Percentiles rank a stretch among this genome's conserved stretches.
phyloP scores from a whole-genome alignment of 2,329 filamentous ascomycete genomes.

The Penicillium sclerotiorum region DNA sequence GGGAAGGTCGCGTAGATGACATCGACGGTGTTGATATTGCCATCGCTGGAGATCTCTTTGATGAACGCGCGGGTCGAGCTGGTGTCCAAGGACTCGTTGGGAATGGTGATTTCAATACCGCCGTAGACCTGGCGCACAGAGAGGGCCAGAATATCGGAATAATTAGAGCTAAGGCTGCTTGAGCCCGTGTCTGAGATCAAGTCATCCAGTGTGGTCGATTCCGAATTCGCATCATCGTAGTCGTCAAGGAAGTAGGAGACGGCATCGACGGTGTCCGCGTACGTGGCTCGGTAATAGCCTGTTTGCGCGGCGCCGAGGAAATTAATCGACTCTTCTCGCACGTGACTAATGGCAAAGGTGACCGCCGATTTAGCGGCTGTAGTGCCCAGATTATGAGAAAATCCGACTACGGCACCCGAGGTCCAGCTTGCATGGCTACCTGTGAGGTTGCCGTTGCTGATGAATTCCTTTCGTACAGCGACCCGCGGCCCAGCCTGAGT shows the following conservation, averaged over 20 bases:
- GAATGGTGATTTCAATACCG: constrained; percentile 41
- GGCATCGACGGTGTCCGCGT: constrained; percentile 30
- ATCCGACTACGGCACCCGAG: constrained; percentile 33
- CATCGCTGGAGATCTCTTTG: constrained; percentile 46
- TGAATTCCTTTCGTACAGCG: constrained; percentile 33
- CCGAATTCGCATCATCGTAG: constrained; percentile 34
- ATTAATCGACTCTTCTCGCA: constrained; percentile 39
- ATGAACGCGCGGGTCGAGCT: constrained; percentile 34
- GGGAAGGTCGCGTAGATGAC: constrained; percentile 45
- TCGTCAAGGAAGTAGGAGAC: constrained; percentile 42
- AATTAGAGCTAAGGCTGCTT: constrained; percentile 33
- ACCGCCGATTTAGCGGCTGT: constrained; percentile 28
- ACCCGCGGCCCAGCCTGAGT: constrained; percentile 28
- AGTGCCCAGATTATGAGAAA: constrained; percentile 40
- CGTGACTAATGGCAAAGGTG: constrained; percentile 44
- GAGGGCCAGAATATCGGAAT: constrained; percentile 41
- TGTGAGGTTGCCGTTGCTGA: constrained; percentile 31
- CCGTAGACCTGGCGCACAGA: constrained; percentile 45
- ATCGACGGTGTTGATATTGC: constrained; percentile 45
- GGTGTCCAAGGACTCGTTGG: constrained; percentile 32
- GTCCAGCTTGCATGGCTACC: constrained; percentile 26
- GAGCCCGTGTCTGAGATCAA: constrained; percentile 22
- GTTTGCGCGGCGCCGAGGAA: constrained; percentile 39
- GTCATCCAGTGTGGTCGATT: constrained; percentile 34
- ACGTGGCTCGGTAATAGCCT: constrained; percentile 38